Conservation (phyloP, 495 filamentous ascomycete species). For the Amphirosellinia nigrospora region DNA sequence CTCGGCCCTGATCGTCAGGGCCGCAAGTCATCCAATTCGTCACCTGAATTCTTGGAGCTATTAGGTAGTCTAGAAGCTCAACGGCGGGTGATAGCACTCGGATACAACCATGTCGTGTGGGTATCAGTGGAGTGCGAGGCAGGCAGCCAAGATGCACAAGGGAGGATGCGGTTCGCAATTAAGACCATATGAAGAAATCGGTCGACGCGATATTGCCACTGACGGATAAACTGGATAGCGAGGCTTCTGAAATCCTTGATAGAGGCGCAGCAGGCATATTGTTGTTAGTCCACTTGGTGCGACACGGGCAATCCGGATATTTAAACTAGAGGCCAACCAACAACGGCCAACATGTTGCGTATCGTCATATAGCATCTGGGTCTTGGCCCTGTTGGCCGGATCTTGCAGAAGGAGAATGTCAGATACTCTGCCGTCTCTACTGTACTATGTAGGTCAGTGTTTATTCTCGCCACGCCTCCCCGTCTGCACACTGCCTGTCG, state of each 20-base stretch:
- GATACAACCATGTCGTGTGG: constrained; percentile 20
- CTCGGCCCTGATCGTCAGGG: constrained; percentile 24
- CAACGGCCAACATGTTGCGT: constrained; percentile 10
- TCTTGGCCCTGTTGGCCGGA: constrained; percentile 14
- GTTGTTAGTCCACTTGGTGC: constrained; percentile 18
- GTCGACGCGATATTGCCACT: constrained; percentile 19
- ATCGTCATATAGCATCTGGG: constrained; percentile 5
- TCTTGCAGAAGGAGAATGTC: constrained; percentile 18
- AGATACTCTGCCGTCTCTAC: constrained; percentile 24
- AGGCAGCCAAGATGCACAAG: constrained; percentile 14
- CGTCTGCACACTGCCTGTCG: constrained; percentile 8
- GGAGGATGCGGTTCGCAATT: constrained; percentile 25
- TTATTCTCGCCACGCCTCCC: constrained; percentile 8
- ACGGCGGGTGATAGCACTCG: constrained; percentile 19
- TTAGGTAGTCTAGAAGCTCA: constrained; percentile 23
- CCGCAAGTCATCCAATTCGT: constrained; percentile 26
- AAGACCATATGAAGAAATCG: constrained; percentile 23
- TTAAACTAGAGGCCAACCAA: constrained; percentile 17
- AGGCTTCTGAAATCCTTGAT: constrained; percentile 12
- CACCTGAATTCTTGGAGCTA: constrained; percentile 2
- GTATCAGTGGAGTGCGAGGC: constrained; percentile 19
- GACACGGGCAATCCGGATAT: constrained; percentile 23
- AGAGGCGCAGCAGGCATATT: constrained; percentile 18
- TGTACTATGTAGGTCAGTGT: neutral
- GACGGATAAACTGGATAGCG: constrained; percentile 26